A percentile compares a stretch with the other conserved stretches of the same genome.
These are phyloP conservation scores for Sclerotiophoma versabilis DNA, from an alignment of 2,329 filamentous ascomycete species.

Conservation along the genomic window DNA sequence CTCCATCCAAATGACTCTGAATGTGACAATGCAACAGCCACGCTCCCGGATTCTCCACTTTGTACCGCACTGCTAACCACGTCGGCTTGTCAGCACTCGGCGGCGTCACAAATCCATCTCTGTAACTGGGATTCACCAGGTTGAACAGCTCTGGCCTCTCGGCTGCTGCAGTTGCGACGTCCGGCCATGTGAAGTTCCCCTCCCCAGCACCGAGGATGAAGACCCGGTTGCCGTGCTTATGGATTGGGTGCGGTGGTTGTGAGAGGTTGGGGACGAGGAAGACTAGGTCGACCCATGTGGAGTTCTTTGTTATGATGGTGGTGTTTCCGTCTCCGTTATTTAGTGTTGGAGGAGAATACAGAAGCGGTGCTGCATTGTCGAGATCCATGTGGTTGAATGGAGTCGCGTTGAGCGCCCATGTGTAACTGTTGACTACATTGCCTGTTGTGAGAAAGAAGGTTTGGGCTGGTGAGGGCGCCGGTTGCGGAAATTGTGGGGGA, in stretches of 20 bases:
- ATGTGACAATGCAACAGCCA: conserved; percentile 62
- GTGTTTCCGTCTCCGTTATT: conserved; percentile 52
- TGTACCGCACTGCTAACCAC: conserved; percentile 57
- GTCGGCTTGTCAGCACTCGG: conserved; percentile 25
- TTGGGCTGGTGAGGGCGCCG: conserved; percentile 54
- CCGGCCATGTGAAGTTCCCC: conserved; percentile 58
- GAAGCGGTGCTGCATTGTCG: conserved; percentile 54
- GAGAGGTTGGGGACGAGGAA: conserved; percentile 27
- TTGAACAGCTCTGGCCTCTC: conserved; percentile 62
- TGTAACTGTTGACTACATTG: conserved; percentile 54
- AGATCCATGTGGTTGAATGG: conserved; percentile 46
- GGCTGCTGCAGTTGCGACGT: conserved; percentile 60
- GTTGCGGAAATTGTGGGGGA: conserved; percentile 52
- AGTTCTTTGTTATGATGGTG: conserved; percentile 49
- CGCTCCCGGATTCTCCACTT: conserved; percentile 55
- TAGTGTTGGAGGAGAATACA: conserved; percentile 49
- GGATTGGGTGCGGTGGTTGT: conserved; percentile 66
- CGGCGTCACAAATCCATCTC: conserved; percentile 58
- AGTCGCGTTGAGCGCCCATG: conserved; percentile 62
- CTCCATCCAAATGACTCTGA: conserved; percentile 56
- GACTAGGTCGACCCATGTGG: conserved; percentile 45
- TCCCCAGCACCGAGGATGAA: conserved; percentile 62
- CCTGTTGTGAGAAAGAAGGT: conserved; percentile 52
- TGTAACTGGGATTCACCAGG: conserved; percentile 60
- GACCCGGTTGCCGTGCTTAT: conserved; percentile 70